Evolutionary conservation across 2,329 filamentous ascomycete species (phyloP).

Genomic region (Hypoxylon sp.): DNA sequence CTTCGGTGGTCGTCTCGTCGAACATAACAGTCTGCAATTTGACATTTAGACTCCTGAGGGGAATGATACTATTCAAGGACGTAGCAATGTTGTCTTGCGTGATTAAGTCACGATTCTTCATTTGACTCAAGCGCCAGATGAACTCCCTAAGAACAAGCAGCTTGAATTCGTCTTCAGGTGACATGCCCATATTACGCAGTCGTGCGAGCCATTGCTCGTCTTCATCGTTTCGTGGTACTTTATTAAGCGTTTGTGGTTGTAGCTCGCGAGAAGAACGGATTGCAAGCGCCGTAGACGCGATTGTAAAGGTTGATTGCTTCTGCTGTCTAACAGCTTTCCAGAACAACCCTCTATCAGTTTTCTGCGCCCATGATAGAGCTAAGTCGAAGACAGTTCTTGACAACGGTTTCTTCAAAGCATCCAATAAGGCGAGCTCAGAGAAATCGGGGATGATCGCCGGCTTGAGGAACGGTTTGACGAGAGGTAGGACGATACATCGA

Average conservation of each 20-base stretch:
- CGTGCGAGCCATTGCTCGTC: slow-evolving; percentile 94
- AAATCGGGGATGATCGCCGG: slow-evolving; percentile 76
- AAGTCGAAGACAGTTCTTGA: slow-evolving; percentile 86
- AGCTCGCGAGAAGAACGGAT: slow-evolving; percentile 70
- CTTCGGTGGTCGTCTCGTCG: slow-evolving; percentile 77
- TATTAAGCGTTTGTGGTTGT: slow-evolving; percentile 70
- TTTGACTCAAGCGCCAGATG: slow-evolving; percentile 86
- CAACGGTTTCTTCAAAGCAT: slow-evolving; percentile 85
- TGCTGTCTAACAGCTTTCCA: slow-evolving; percentile 85
- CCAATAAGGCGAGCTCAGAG: slow-evolving; percentile 80
- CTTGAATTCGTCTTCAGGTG: slow-evolving; percentile 88
- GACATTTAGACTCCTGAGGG: slow-evolving; percentile 81
- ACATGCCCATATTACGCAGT: slow-evolving; percentile 86
- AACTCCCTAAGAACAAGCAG: slow-evolving; percentile 89
- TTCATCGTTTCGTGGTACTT: slow-evolving; percentile 84
- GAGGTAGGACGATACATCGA: slow-evolving; percentile 84
- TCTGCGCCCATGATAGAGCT: slow-evolving; percentile 86
- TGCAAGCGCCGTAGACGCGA: slow-evolving; percentile 70
- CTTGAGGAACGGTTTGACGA: slow-evolving; percentile 86
- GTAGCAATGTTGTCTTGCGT: slow-evolving; percentile 59
- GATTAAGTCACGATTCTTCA: slow-evolving; percentile 71
- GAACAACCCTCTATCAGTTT: slow-evolving; percentile 85
- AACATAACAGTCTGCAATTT: slow-evolving; percentile 93
- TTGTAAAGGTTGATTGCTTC: slow-evolving; percentile 74
- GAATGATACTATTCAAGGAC: slow-evolving; percentile 78